Evolutionary conservation across 2,329 filamentous ascomycete genomes (phyloP).

Genomic region (Graphilbum fragrans): DNA sequence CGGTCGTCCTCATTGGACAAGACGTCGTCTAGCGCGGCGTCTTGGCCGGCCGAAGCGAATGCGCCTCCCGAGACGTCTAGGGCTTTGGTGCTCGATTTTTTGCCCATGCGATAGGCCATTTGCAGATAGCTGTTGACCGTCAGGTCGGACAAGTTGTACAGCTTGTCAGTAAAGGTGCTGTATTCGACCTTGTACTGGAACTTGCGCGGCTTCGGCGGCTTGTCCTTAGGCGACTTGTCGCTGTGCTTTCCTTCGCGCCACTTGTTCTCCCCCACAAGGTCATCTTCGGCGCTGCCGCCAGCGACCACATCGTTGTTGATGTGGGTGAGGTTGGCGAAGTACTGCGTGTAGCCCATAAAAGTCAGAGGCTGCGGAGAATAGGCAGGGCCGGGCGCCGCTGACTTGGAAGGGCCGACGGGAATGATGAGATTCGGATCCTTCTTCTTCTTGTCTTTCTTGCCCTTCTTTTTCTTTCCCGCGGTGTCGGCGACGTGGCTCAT

Average conservation of each 20-base stretch:
- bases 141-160: conserved; percentile 68
- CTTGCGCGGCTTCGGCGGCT: conserved; percentile 43
- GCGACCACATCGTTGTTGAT: conserved; percentile 61
- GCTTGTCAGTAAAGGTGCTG: conserved; percentile 62
- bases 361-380: conserved; percentile 79
- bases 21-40: conserved; percentile 17
- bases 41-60: conserved; percentile 10
- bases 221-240: conserved; percentile 40
- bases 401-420: conserved; percentile 61
- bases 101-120: conserved; percentile 68
- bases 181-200: conserved; percentile 80
- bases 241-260: conserved; percentile 56
- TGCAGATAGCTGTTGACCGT: conserved; percentile 73
- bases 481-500: not conserved
- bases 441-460: conserved; percentile 25
- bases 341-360: conserved; percentile 72
- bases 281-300: conserved; percentile 13
- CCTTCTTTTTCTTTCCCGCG: conserved; percentile 5
- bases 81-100: conserved; percentile 17
- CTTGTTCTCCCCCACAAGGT: conserved; percentile 18
- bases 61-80: too few species aligned
- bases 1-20: conserved; percentile 26
- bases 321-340: conserved; percentile 84
- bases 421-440: conserved; percentile 50
- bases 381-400: conserved; percentile 69